Conservation (phyloP, 164 flowering plant species). For the Chimonanthus salicifolius region DNA sequence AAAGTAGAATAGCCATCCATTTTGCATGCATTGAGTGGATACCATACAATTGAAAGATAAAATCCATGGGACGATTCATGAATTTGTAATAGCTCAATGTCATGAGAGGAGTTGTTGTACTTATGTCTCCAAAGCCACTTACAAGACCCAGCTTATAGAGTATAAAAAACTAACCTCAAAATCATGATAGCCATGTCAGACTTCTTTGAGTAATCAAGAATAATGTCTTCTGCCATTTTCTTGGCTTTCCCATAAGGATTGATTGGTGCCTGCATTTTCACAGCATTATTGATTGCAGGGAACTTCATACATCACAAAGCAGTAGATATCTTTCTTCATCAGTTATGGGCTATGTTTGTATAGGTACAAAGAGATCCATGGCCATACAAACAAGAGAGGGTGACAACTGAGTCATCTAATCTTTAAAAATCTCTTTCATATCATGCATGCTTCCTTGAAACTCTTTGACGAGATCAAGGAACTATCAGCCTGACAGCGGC, state of each 20-base stretch:
- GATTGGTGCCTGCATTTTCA: constrained; percentile 58
- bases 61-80: too few relatives aligned
- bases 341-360: too few relatives aligned
- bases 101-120: background rate
- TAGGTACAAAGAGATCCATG: too few relatives aligned
- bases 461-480: too few relatives aligned
- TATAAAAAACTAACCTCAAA: constrained; percentile 49
- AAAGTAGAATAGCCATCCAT: too few relatives aligned
- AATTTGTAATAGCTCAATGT: background rate
- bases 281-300: background rate
- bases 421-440: too few relatives aligned
- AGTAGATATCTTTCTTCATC: background rate
- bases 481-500: too few relatives aligned
- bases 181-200: constrained; percentile 97
- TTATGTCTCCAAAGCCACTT: background rate
- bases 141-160: background rate
- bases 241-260: constrained; percentile 99
- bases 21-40: too few relatives aligned
- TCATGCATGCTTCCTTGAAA: too few relatives aligned
- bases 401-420: too few relatives aligned
- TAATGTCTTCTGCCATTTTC: constrained; percentile 98
- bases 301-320: constrained; percentile 3
- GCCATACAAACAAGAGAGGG: too few relatives aligned
- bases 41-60: too few relatives aligned
- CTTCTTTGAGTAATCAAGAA: constrained; percentile 78